Evolutionary conservation across 163 green algal species (phyloP), one percentile per base, ranked within the genome.

Genomic region (Scenedesmus sp.): DNA sequence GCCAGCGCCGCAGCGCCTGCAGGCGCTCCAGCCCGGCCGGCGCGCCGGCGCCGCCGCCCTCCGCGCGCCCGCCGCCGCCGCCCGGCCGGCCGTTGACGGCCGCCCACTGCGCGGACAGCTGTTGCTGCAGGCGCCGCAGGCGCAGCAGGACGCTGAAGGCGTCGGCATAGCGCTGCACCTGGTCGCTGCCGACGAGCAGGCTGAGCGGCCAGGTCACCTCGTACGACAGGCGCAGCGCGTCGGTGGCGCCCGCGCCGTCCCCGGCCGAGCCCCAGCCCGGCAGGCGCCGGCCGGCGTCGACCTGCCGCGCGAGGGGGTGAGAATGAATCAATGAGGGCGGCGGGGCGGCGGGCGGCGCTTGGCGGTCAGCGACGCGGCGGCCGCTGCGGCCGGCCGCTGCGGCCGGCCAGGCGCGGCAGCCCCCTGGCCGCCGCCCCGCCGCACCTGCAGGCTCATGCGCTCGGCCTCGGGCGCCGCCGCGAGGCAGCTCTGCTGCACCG

Each of bases 111-210:
- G 28, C 60, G 20, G 45, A 63, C 4, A 80, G 71, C 71, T 71
- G 58, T 24, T 72, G 71, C 71, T 80, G 71, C 58, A 80, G 71
- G 26, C 71, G 71, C 58, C 60, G 29, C 71, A 80, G 60, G 29
- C 71, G 71, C 28, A 80, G 58, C 42, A 80, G 71, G 6, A 80
- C 58, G 44, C 71, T 80, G 58, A 80, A 80, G 14, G 71, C 62
- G 20, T 45, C 54, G 2, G 29, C 44, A 39, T 80, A 80, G 45
- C 71, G 71, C 71, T 71, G 39, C 45, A 72, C 45, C 58, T 80
- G 58, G 28, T 80, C 29, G 31, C 51, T 11, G 26, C 44, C 48
- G 2, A 72, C 45, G 10, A 80, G 13, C 58, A 80, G 20, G 71
- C 33, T 72, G 24, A 80, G 56, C 22, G 71, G 71, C 71, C 71